A percentile compares a stretch with the other conserved stretches of the same genome.
Conservation (phyloP, 2,329 filamentous ascomycete genomes). For the Hymenoscyphus salicellus region DNA sequence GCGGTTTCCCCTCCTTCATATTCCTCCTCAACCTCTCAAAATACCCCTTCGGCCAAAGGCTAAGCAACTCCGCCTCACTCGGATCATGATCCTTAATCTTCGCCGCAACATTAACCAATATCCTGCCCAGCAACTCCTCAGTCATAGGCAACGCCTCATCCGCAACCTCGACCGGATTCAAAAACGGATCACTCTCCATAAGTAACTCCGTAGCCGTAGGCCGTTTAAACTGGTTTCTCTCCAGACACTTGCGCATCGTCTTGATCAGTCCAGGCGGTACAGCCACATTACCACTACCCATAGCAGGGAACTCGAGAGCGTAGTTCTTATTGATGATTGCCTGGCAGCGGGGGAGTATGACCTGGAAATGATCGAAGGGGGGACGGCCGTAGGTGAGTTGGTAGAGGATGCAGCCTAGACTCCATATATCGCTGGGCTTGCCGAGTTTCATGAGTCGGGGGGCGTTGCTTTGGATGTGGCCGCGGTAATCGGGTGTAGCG, state of each 20-base stretch:
- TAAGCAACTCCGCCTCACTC: slow-evolving; percentile 54
- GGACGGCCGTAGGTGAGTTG: slow-evolving; percentile 98
- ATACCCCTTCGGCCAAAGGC: slow-evolving; percentile 59
- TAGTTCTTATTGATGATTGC: slow-evolving; percentile 80
- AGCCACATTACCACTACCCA: slow-evolving; percentile 62
- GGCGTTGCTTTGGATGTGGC: slow-evolving; percentile 38
- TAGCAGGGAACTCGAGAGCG: slow-evolving; percentile 67
- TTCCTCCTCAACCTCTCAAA: slow-evolving; percentile 52
- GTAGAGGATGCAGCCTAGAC: slow-evolving; percentile 91
- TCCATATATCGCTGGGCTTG: slow-evolving; percentile 95
- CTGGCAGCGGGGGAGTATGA: slow-evolving; percentile 81
- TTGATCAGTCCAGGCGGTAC: slow-evolving; percentile 59
- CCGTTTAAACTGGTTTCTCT: slow-evolving; percentile 58
- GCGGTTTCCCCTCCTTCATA: slow-evolving; percentile 25
- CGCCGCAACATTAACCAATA: slow-evolving; percentile 60
- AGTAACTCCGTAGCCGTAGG: slow-evolving; percentile 64
- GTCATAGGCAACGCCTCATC: slow-evolving; percentile 57
- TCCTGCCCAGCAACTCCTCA: slow-evolving; percentile 59
- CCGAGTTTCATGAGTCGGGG: slow-evolving; percentile 90
- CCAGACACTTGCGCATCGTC: slow-evolving; percentile 62
- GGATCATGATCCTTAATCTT: slow-evolving; percentile 58
- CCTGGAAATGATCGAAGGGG: slow-evolving; percentile 88
- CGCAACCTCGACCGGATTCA: slow-evolving; percentile 57
- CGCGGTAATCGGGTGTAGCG: slow-evolving; percentile 41
- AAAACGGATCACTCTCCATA: slow-evolving; percentile 56